Conservation (phyloP, 1,284 basidiomycete species). For the Veloboletus limbatus region DNA sequence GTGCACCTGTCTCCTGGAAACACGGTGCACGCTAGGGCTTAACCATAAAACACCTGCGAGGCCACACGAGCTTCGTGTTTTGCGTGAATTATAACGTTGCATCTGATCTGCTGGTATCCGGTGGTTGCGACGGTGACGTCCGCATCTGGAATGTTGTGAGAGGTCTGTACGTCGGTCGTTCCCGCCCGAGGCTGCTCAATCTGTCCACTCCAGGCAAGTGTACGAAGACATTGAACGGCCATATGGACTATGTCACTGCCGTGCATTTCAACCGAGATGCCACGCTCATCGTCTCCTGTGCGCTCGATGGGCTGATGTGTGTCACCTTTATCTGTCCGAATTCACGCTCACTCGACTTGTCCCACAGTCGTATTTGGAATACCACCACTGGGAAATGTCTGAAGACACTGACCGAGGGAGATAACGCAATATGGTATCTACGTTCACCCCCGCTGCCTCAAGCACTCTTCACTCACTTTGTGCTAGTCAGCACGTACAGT, state of each 20-base stretch:
- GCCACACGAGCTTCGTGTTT: slow-evolving; percentile 88
- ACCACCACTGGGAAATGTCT: slow-evolving; percentile 90
- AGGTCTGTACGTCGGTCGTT: slow-evolving; percentile 42
- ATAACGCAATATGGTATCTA: slow-evolving; percentile 83
- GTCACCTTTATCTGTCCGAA: slow-evolving; percentile 46
- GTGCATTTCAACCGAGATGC: slow-evolving; percentile 95
- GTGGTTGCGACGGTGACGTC: slow-evolving; percentile 90
- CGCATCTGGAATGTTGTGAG: slow-evolving; percentile 87
- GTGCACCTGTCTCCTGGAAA: not conserved
- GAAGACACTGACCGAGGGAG: slow-evolving; percentile 91
- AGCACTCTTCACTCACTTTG: not conserved
- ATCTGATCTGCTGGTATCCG: slow-evolving; percentile 87
- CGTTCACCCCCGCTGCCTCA: slow-evolving; percentile 12
- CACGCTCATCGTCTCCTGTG: slow-evolving; percentile 86
- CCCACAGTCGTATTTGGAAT: slow-evolving; percentile 88
- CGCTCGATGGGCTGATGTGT: slow-evolving; percentile 92
- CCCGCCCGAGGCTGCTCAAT: not conserved
- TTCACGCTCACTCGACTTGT: slow-evolving; percentile 1
- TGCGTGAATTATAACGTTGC: slow-evolving; percentile 89
- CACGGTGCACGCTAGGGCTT: slow-evolving; percentile 48
- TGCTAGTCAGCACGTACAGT: slow-evolving; percentile 78
- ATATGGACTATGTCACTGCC: slow-evolving; percentile 92
- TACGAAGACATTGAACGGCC: slow-evolving; percentile 83
- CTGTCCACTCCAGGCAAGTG: slow-evolving; percentile 56
- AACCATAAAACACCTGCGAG: slow-evolving; percentile 64